Percentiles rank a stretch among this genome's conserved stretches.
Conservation (phyloP, 148 eudicot genomes). For the Arctostaphylos glauca region DNA sequence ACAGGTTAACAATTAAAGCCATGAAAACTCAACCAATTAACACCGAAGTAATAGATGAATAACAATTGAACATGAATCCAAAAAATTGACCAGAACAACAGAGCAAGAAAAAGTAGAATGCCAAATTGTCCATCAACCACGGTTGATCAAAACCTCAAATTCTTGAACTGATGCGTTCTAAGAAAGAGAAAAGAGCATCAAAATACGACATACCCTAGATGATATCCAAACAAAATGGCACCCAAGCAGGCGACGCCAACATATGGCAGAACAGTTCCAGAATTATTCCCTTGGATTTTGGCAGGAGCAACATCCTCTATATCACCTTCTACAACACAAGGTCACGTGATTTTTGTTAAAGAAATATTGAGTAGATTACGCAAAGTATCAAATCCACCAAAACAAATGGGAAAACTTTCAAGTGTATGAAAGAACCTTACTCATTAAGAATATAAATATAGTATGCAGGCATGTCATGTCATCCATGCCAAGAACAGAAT, state of each 20-base stretch:
- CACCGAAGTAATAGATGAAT: background rate
- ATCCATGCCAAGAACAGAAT: background rate
- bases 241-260: constrained; percentile 97
- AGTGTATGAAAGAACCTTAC: background rate
- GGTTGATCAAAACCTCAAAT: background rate
- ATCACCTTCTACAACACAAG: constrained; percentile 49
- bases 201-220: constrained; percentile 70
- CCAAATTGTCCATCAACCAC: background rate
- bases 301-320: constrained; percentile 53
- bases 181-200: background rate
- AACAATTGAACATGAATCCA: background rate
- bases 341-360: constrained; percentile 18
- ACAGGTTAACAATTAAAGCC: background rate
- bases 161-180: background rate
- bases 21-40: background rate
- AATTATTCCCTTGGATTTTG: constrained; percentile 63
- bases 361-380: background rate
- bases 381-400: background rate
- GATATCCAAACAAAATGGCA: constrained; percentile 96
- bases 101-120: background rate
- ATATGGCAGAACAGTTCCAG: constrained; percentile 79
- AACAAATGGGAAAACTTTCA: background rate
- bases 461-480: background rate
- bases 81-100: constrained; percentile 6
- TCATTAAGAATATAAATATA: background rate